phyloP scores from a whole-genome alignment of 164 flowering plant species.

The Liquidambar formosana region DNA sequence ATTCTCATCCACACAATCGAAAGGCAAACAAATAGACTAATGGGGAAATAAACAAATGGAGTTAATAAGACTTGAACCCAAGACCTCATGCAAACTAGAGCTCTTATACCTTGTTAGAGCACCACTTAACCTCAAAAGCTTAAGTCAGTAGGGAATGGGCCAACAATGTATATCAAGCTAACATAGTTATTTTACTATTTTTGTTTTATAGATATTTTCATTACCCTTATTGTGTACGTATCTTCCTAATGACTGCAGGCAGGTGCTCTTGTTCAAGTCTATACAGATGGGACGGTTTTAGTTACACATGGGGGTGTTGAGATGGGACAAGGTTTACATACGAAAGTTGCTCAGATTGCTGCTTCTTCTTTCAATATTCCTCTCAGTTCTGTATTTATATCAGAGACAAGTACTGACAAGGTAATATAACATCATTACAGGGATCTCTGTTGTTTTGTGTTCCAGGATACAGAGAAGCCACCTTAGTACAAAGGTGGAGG shows the following conservation, averaged over 20 bases:
- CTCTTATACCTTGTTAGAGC: no score
- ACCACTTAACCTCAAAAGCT: no score
- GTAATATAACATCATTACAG: conserved; percentile 32
- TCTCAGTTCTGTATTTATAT: conserved; percentile 86
- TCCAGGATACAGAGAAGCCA: neutral
- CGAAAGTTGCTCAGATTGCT: conserved; percentile 96
- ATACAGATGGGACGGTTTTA: conserved; percentile 94
- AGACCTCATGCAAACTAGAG: no score
- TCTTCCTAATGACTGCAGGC: conserved; percentile 50
- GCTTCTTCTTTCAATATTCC: conserved; percentile 91
- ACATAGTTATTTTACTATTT: neutral
- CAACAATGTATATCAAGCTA: no score
- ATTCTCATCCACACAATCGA: no score
- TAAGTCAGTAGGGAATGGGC: no score
- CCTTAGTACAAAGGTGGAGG: neutral
- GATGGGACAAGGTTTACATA: conserved; percentile 99
- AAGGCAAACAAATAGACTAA: no score
- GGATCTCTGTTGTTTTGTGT: neutral
- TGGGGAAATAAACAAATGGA: no score
- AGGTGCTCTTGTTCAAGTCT: conserved; percentile 97
- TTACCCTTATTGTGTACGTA: neutral
- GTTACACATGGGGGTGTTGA: conserved; percentile 99
- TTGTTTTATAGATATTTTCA: neutral
- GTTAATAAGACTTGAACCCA: no score
- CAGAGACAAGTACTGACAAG: conserved; percentile 99